Percentiles rank a stretch among this genome's conserved stretches.
Conservation (phyloP, 2,329 filamentous ascomycete species). For the Phyllosticta paracitricarpa region DNA sequence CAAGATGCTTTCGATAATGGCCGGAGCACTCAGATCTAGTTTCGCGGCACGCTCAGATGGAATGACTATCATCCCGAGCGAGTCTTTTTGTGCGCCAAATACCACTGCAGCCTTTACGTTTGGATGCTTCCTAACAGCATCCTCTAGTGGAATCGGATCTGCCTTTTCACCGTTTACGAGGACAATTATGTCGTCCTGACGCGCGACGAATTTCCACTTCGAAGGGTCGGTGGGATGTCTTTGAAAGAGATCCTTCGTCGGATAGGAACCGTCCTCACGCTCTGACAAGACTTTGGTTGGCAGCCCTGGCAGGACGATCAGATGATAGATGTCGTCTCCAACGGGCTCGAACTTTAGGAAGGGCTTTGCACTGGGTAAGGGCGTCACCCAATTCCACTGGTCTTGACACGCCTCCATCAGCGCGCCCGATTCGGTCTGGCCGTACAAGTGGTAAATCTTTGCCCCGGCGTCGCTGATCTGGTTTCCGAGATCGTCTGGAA, state of each 20-base stretch:
- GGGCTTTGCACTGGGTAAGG: slow-evolving; percentile 28
- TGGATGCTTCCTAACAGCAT: neutral
- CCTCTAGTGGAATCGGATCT: slow-evolving; percentile 2
- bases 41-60: neutral
- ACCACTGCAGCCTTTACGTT: slow-evolving; percentile 46
- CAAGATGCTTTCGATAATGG: neutral
- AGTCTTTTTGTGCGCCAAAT: slow-evolving; percentile 33
- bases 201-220: neutral
- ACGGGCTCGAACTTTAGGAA: slow-evolving; percentile 15
- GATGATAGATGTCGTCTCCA: neutral
- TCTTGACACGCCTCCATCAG: slow-evolving; percentile 51
- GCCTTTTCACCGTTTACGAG: slow-evolving; percentile 7
- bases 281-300: slow-evolving; percentile 21
- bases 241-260: slow-evolving; percentile 26
- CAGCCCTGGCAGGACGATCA: slow-evolving; percentile 22
- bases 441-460: slow-evolving; percentile 43
- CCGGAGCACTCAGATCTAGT: neutral
- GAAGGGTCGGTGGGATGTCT: neutral
- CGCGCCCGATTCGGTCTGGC: slow-evolving; percentile 47
- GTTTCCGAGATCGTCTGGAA: slow-evolving; percentile 51
- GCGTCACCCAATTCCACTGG: slow-evolving; percentile 50
- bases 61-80: slow-evolving; percentile 1
- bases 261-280: slow-evolving; percentile 34
- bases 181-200: slow-evolving; percentile 2
- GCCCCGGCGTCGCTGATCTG: slow-evolving; percentile 43